phyloP scores from a whole-genome alignment of 2,329 filamentous ascomycete species.

The Venturia pyrina region DNA sequence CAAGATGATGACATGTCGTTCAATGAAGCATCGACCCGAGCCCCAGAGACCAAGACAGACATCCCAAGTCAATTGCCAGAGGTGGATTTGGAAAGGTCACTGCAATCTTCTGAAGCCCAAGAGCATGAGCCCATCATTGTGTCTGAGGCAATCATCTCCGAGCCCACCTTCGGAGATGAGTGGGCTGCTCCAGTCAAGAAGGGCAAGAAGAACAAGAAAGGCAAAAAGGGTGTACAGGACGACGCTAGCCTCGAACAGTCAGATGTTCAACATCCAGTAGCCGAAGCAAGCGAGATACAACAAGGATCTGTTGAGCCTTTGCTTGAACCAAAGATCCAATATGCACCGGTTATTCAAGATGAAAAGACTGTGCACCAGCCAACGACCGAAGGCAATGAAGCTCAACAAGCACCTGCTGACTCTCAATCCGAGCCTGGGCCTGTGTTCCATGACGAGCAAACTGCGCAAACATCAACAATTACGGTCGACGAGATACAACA shows the following conservation, averaged over 20 bases:
- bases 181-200: slow-evolving; percentile 20
- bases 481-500: too few relatives aligned
- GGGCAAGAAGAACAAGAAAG: slow-evolving; percentile 9
- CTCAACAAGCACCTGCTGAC: neutral
- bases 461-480: neutral
- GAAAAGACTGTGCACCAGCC: too few relatives aligned
- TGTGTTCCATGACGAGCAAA: neutral
- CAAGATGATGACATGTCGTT: neutral
- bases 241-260: neutral
- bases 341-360: neutral
- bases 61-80: neutral
- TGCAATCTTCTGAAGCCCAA: neutral
- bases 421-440: neutral
- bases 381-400: neutral
- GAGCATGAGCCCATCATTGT: neutral
- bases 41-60: neutral
- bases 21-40: neutral
- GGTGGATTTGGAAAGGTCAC: neutral
- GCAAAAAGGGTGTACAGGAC: slow-evolving; percentile 3
- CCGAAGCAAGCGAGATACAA: neutral
- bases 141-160: neutral
- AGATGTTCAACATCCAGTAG: neutral
- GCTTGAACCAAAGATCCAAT: neutral
- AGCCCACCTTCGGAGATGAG: slow-evolving; percentile 17
- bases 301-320: neutral